Evolutionary conservation across 164 flowering plant species (phyloP).

Genomic region (Magnolia changhungtana): DNA sequence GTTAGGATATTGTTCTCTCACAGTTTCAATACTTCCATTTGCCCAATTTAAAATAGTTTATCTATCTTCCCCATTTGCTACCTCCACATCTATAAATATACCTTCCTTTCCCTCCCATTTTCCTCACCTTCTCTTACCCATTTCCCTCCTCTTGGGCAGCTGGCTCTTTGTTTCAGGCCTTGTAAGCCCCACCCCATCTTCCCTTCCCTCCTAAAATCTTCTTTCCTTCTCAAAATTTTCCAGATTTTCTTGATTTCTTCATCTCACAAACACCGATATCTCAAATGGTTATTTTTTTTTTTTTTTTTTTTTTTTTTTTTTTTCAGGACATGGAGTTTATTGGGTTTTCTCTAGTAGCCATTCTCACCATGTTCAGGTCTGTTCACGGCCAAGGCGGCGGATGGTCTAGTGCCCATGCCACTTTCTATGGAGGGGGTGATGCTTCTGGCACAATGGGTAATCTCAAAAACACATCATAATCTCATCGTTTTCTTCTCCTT

Average conservation of each 20-base stretch:
- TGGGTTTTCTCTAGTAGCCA: conserved; percentile 28
- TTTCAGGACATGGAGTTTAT: conserved; percentile 39
- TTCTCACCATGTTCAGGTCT: conserved; percentile 27
- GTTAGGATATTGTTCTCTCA: conserved; percentile 22
- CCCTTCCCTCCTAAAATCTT: not conserved
- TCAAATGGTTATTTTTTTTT: conserved; percentile 9
- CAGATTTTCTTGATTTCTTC: too few species aligned
- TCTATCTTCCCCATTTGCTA: conserved; percentile 9
- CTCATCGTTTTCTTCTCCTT: not conserved
- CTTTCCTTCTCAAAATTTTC: not conserved
- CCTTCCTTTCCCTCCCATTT: conserved; percentile 12
- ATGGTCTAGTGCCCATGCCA: conserved; percentile 69
- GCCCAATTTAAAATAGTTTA: not conserved
- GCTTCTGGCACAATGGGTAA: conserved; percentile 83
- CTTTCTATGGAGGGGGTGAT: conserved; percentile 76
- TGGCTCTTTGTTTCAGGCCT: not conserved
- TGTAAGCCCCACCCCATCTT: conserved; percentile 6
- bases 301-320: conserved; percentile 13
- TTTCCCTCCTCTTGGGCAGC: not conserved
- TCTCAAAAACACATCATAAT: conserved; percentile 8
- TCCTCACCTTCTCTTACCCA: conserved; percentile 14
- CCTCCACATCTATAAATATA: conserved; percentile 26
- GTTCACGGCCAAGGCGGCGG: conserved; percentile 44
- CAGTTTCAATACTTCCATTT: not conserved
- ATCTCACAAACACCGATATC: not conserved